Conservation (phyloP, 2,329 filamentous ascomycete species). For the Scytalidium lignicola region DNA sequence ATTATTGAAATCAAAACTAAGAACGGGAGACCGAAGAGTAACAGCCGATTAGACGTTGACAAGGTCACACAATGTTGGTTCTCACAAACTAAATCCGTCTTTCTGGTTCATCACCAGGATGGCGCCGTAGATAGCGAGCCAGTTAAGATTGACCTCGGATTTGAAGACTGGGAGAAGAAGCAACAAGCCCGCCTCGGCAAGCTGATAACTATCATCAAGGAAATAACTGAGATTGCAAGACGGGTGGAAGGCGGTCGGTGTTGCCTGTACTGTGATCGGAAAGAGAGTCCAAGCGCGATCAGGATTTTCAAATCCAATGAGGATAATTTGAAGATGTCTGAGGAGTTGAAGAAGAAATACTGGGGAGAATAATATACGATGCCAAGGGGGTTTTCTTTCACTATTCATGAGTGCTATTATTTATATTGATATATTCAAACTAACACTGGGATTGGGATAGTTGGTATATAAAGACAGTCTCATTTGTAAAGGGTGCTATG, state of each 20-base stretch:
- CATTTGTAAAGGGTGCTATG: too few relatives aligned
- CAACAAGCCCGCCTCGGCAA: constrained; percentile 5
- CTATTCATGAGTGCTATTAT: too few relatives aligned
- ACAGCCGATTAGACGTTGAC: constrained; percentile 8
- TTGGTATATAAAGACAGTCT: too few relatives aligned
- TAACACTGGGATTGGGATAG: too few relatives aligned
- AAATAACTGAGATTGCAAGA: constrained; percentile 11
- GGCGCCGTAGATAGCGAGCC: constrained; percentile 11
- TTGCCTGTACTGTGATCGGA: constrained; percentile 5
- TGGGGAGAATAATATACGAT: not conserved
- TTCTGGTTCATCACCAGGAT: constrained; percentile 12
- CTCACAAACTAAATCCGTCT: constrained; percentile 16
- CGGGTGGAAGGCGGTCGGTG: constrained; percentile 11
- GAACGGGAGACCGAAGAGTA: not conserved
- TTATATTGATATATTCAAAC: too few relatives aligned
- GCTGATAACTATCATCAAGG: constrained; percentile 12
- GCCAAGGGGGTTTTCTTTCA: too few relatives aligned
- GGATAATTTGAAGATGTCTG: constrained; percentile 4
- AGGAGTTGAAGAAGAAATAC: constrained; percentile 2
- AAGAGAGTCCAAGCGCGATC: not conserved
- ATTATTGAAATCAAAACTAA: constrained; percentile 20
- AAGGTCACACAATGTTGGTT: constrained; percentile 18
- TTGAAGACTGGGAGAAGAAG: constrained; percentile 8
- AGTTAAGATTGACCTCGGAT: constrained; percentile 3
- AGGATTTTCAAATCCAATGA: constrained; percentile 2